Evolutionary conservation across 257 asterid genomes (phyloP), one percentile per base, ranked within the genome.

Genomic region (Anisodus tanguticus): DNA sequence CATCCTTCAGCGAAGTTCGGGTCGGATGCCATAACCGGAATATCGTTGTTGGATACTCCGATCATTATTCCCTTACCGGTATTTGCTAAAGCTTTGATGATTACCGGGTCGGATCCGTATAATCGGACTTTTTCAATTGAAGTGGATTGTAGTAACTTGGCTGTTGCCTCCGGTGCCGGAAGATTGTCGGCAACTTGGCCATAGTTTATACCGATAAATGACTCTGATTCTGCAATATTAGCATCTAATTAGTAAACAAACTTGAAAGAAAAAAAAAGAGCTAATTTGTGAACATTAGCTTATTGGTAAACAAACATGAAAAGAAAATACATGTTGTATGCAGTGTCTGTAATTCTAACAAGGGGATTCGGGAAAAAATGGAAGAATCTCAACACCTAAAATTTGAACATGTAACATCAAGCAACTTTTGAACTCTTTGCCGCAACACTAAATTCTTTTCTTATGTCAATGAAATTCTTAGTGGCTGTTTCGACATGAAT

Each of bases 101-200:
- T 76, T 0, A 9, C 89, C 26, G 94, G 94, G 85, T 93, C 95
- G 5, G 92, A 82, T 26, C 95, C 97, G 88, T 89, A 93, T 4
- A 93, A 64, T 0, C 95, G 92, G 47, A 93, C 92, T 84, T 92
- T 92, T 17, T 70, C 83, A 76, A 92, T 84, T 11, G 91, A 85
- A 54, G 95, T 89, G 8, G 96, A 85, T 13, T 90, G 92, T 6
- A 92, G 81, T 62, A 92, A 83, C 86, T 88, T 89, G 43, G 92
- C 93, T 5, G 96, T 88, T 5, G 95, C 88, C 2, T 83, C 90
- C 71, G 94, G 95, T 13, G 94, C 77, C 47, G 97, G 97, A 37
- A 93, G 89, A 82, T 92, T 93, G 81, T 91, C 94, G 49, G 95
- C 95, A 17, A 93, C 90, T 86, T 92, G 92, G 43, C 97, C 97